phyloP scores from a whole-genome alignment of 495 filamentous ascomycete species.

The Lepidopterella palustris region DNA sequence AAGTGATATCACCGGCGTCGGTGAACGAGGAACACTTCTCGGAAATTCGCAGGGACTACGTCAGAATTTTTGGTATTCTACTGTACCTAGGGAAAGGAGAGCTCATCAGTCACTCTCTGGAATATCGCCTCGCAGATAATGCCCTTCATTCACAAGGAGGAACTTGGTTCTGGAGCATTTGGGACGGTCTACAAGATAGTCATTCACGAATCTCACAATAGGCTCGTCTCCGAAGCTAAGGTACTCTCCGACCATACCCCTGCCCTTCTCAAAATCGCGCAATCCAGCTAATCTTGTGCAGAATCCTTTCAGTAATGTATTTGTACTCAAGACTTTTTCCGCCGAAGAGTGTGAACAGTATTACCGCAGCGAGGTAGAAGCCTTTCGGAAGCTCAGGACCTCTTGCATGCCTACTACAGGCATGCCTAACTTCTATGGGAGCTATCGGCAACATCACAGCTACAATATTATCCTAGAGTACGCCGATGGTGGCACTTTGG shows the following conservation, averaged over 20 bases:
- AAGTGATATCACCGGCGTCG: neutral
- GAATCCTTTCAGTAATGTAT: neutral
- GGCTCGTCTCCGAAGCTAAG: neutral
- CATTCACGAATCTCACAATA: neutral
- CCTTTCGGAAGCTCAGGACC: neutral
- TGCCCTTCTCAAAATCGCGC: neutral
- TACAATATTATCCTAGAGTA: neutral
- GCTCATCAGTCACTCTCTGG: neutral
- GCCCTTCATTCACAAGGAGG: neutral
- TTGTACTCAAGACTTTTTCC: neutral
- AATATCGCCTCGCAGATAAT: neutral
- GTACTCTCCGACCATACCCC: neutral
- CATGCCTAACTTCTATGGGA: neutral
- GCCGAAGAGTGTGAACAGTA: neutral
- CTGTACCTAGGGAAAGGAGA: neutral
- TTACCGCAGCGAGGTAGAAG: neutral
- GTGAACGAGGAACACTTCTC: neutral
- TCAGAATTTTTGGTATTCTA: neutral
- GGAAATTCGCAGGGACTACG: neutral
- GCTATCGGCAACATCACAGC: neutral
- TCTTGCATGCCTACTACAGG: neutral
- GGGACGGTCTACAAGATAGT: neutral
- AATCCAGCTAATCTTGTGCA: neutral
- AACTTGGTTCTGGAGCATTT: neutral
- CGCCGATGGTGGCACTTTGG: neutral